phyloP scores from a whole-genome alignment of 2,329 filamentous ascomycete species.

The Drechslerella stenobrocha region DNA sequence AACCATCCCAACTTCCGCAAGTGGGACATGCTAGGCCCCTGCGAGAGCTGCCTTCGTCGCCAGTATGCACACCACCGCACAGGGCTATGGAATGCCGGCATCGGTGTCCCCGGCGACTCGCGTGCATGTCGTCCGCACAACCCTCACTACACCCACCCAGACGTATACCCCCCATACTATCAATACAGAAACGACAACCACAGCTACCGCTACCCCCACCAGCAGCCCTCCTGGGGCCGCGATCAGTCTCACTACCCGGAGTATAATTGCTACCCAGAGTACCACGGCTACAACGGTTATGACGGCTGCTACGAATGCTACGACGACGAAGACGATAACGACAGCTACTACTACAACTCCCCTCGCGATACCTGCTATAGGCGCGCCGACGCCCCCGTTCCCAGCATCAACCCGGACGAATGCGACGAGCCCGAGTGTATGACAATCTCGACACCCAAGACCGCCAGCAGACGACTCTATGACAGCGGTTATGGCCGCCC shows the following conservation, averaged over 20 bases:
- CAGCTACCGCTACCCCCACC: too few relatives aligned
- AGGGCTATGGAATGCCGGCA: constrained; percentile 8
- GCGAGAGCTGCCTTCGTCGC: constrained; percentile 19
- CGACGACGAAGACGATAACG: background rate
- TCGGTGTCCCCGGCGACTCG: constrained; percentile 14
- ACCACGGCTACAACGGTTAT: background rate
- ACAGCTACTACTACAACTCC: background rate
- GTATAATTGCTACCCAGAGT: background rate
- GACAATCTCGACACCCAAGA: constrained; percentile 25
- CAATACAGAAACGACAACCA: too few relatives aligned
- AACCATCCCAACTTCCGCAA: constrained; percentile 16
- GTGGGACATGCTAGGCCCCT: constrained; percentile 32
- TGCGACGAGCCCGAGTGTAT: constrained; percentile 23
- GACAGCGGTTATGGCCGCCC: constrained; percentile 12
- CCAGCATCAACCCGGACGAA: constrained; percentile 20
- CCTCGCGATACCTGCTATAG: background rate
- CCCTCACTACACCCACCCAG: too few relatives aligned
- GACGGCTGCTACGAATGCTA: background rate
- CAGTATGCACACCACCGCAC: constrained; percentile 1
- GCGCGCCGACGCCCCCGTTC: background rate
- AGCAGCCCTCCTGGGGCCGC: too few relatives aligned
- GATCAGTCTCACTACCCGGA: too few relatives aligned
- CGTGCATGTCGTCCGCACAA: too few relatives aligned
- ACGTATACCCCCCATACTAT: constrained; percentile 19
- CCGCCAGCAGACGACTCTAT: constrained; percentile 3